Conservation (phyloP, 2,329 filamentous ascomycete species). For the Colletotrichum euphorbiae region DNA sequence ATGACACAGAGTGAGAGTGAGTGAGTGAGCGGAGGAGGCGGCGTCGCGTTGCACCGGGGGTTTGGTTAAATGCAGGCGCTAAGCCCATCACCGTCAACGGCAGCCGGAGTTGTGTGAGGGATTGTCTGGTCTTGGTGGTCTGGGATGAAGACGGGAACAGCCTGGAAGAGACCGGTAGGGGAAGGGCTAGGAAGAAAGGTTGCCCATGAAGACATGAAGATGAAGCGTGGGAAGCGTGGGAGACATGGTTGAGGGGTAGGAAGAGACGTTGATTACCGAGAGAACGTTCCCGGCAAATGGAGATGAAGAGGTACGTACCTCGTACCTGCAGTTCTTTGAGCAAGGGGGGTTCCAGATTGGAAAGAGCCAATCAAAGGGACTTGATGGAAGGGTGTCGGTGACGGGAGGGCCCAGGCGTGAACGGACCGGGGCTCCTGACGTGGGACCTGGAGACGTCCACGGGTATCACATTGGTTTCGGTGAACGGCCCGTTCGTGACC, state of each 20-base stretch:
- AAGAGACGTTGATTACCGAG: constrained; percentile 36
- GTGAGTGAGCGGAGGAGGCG: too few species aligned
- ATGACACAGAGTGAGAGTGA: not conserved
- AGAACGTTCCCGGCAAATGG: constrained; percentile 35
- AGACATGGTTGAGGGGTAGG: constrained; percentile 15
- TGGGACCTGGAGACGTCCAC: too few species aligned
- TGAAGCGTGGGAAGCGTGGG: constrained; percentile 11
- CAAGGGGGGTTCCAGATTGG: not conserved
- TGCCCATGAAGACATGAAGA: not conserved
- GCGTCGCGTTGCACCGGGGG: constrained; percentile 1
- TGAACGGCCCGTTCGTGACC: constrained; percentile 39
- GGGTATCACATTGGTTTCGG: constrained; percentile 42
- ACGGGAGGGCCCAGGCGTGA: constrained; percentile 30
- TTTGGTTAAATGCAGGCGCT: constrained; percentile 24
- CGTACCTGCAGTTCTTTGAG: not conserved
- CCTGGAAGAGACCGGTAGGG: constrained; percentile 10
- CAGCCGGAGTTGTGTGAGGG: constrained; percentile 16
- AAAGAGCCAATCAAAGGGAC: constrained; percentile 12
- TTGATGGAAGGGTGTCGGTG: not conserved
- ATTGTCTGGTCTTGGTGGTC: constrained; percentile 25
- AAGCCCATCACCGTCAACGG: constrained; percentile 11
- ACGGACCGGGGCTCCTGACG: constrained; percentile 38
- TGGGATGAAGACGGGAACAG: constrained; percentile 33
- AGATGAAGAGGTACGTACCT: constrained; percentile 9
- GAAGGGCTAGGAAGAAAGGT: constrained; percentile 11